Evolutionary conservation across 768 basidiomycete species (phyloP), one percentile per base, ranked within the genome.

Genomic region (Tricholoma sp.): DNA sequence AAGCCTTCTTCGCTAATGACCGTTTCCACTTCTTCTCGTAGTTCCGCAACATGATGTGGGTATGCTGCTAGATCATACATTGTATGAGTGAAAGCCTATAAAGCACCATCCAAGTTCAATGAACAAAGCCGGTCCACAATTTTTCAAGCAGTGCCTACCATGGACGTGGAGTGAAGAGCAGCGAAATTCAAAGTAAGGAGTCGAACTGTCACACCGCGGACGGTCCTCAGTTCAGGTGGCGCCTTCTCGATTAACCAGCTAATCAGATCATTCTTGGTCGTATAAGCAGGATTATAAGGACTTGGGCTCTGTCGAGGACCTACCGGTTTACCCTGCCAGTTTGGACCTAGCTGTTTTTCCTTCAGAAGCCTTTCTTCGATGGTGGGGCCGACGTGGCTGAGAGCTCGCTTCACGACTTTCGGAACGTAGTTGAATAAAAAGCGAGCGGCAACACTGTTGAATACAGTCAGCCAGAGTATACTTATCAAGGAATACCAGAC

Each of bases 121-220:
- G 1, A 24, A 24, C 24, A 1, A 3, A 53, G 1, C 15, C 15
- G 1, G 20, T 15, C 34, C 52, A n/a, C n/a, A 24, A 15, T 44
- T 15, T 15, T 6, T 15, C 39, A 29, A 12, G 13, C 24, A 44
- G 11, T 24, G 17, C 62, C 45, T 47, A 66, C 63, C 48, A 62
- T 62, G 12, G 66, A 56, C 0, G 68, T 63, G 0, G 75, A 72
- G 58, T 76, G 75, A 24, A 63, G 64, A 6, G 69, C 63, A 2
- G 70, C 70, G 48, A 76, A 74, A 60, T 75, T 76, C 36, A 73
- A 37, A 31, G 65, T 52, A 7, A 77, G 65, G 1, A 76, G 61
- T 9, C 68, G 66, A 13, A 64, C 31, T 1, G 55, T 52, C 37
- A 66, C 47, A 17, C 41, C 53, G 15, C 45, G 45, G 28, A 53